These are phyloP conservation scores for Scedosporium boydii DNA, from an alignment of 2,329 filamentous ascomycete genomes.

Conservation along the genomic window DNA sequence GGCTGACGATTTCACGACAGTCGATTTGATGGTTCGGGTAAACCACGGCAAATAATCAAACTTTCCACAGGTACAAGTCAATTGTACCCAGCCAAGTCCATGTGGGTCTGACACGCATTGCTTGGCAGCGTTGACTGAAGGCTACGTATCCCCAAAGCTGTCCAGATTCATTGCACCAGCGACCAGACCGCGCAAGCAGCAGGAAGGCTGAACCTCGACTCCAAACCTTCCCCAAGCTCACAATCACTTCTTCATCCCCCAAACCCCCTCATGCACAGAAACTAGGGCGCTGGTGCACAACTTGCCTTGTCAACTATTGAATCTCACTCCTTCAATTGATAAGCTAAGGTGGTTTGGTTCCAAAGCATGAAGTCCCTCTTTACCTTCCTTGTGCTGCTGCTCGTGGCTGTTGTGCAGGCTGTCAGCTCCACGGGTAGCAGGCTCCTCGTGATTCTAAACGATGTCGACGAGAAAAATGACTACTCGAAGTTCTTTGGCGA, in stretches of 20 bases:
- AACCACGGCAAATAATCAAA: background rate
- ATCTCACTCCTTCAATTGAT: background rate
- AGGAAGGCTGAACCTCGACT: background rate
- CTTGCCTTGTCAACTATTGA: background rate
- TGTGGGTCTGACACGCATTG: background rate
- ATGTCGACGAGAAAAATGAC: slow-evolving; percentile 66
- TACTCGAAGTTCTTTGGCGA: slow-evolving; percentile 78
- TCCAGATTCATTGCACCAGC: background rate
- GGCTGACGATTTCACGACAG: slow-evolving; percentile 1
- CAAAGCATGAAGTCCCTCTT: slow-evolving; percentile 64
- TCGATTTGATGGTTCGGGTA: background rate
- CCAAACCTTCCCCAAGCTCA: background rate
- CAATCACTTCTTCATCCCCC: background rate
- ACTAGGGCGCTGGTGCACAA: slow-evolving; percentile 11
- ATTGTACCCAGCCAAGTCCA: background rate
- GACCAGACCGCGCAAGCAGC: background rate
- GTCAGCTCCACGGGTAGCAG: slow-evolving; percentile 70
- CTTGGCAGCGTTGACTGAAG: slow-evolving; percentile 4
- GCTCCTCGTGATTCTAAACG: slow-evolving; percentile 79
- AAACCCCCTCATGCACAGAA: slow-evolving; percentile 9
- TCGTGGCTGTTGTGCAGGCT: slow-evolving; percentile 60
- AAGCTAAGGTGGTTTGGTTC: background rate
- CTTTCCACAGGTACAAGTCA: background rate
- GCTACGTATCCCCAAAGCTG: slow-evolving; percentile 16
- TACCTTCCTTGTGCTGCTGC: slow-evolving; percentile 58